Evolutionary conservation across 495 filamentous ascomycete genomes (phyloP).

Genomic region (Tuber brumale): DNA sequence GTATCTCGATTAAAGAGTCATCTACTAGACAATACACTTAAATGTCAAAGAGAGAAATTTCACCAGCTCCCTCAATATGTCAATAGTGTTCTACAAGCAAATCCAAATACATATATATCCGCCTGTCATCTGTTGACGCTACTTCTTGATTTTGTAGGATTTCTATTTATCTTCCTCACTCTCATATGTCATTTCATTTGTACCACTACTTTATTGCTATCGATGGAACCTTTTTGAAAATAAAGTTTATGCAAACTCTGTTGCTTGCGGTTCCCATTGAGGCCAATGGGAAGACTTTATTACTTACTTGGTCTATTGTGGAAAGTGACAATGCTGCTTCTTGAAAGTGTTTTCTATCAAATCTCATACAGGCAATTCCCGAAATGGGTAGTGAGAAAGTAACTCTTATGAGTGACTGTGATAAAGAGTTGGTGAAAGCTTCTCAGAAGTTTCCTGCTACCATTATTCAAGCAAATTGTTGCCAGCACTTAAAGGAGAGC

Average conservation of each 20-base stretch:
- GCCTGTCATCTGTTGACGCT: no score
- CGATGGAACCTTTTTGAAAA: slow-evolving; percentile 22
- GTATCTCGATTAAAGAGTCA: not conserved
- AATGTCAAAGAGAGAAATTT: slow-evolving; percentile 10
- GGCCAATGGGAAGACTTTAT: not conserved
- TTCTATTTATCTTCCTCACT: no score
- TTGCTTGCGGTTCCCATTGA: slow-evolving; percentile 7
- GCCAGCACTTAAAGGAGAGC: not conserved
- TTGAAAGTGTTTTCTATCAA: not conserved
- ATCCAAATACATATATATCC: no score
- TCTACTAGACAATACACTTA: slow-evolving; percentile 7
- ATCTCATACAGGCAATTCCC: not conserved
- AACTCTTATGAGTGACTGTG: not conserved
- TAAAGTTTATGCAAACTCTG: not conserved
- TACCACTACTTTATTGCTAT: slow-evolving; percentile 3
- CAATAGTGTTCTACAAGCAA: no score
- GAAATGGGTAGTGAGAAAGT: not conserved
- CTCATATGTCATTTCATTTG: not conserved
- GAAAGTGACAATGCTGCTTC: not conserved
- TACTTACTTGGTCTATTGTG: slow-evolving; percentile 6
- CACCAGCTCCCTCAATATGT: slow-evolving; percentile 1
- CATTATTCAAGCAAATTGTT: no score
- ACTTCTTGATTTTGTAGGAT: no score
- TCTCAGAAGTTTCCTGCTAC: no score
- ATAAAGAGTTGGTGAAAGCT: no score